Conservation (phyloP, 2,329 filamentous ascomycete species). For the Fusarium agapanthi region DNA sequence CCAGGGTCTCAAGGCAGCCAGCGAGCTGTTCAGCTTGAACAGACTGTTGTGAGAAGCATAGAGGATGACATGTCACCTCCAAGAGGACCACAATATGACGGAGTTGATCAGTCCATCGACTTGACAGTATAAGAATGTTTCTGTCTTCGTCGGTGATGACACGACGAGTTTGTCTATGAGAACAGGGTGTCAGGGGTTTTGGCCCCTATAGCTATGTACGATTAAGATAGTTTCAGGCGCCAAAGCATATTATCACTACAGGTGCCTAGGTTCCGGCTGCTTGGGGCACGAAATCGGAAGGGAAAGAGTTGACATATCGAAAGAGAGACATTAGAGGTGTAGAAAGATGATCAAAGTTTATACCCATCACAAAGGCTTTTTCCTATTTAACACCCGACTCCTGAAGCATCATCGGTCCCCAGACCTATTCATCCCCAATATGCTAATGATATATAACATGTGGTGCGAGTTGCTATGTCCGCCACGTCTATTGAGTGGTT, state of each 20-base stretch:
- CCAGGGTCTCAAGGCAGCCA: not conserved
- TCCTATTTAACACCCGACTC: conserved; percentile 21
- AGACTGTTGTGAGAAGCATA: conserved; percentile 22
- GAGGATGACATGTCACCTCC: conserved; percentile 23
- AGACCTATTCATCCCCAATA: conserved; percentile 1
- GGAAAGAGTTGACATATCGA: not conserved
- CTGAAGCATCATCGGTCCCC: conserved; percentile 2
- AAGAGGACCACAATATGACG: conserved; percentile 43
- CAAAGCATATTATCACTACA: not conserved
- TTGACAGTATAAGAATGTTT: conserved; percentile 7
- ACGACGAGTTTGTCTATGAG: not conserved
- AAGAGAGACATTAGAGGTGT: not conserved
- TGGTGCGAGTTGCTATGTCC: conserved; percentile 24
- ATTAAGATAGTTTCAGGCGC: not conserved
- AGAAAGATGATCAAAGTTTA: conserved; percentile 28
- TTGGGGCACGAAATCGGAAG: not conserved
- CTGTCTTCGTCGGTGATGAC: not conserved
- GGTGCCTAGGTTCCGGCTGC: not conserved
- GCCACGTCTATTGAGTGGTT: conserved; percentile 38
- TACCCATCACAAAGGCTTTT: conserved; percentile 22
- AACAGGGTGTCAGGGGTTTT: not conserved
- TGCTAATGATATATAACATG: conserved; percentile 24
- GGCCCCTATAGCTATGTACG: not conserved
- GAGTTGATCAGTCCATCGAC: conserved; percentile 43
- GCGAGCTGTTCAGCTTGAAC: conserved; percentile 10